Evolutionary conservation across 495 filamentous ascomycete genomes (phyloP).

Genomic region (Lophiotrema nucula): DNA sequence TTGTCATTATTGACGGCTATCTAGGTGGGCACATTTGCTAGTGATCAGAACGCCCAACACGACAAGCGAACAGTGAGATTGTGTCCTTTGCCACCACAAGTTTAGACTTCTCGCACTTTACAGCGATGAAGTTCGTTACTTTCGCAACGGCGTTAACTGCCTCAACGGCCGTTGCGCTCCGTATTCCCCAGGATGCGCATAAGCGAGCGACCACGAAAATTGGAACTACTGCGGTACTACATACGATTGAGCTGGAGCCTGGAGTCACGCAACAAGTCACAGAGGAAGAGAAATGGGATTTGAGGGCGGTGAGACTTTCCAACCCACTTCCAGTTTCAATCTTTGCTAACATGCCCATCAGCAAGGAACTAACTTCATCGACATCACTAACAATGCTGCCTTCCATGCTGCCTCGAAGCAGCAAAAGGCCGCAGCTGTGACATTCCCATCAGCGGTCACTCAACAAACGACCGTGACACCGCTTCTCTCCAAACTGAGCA

Average conservation of each 20-base stretch:
- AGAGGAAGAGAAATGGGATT: conserved; percentile 90
- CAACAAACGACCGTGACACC: conserved; percentile 63
- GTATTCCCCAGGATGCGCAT: not conserved
- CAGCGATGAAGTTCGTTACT: not conserved
- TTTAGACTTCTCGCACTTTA: too few species aligned
- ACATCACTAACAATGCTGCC: conserved; percentile 72
- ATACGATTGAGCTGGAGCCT: conserved; percentile 70
- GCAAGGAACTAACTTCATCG: conserved; percentile 87
- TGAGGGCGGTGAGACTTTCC: conserved; percentile 62
- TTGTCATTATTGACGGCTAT: too few species aligned
- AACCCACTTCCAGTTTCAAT: not conserved
- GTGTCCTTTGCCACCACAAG: too few species aligned
- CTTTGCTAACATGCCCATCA: conserved; percentile 40
- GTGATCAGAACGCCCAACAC: too few species aligned
- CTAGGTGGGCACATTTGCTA: too few species aligned
- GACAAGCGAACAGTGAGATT: too few species aligned
- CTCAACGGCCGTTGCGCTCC: not conserved
- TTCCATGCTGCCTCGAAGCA: conserved; percentile 45
- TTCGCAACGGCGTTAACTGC: not conserved
- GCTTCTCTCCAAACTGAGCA: conserved; percentile 64
- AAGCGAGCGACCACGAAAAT: too few species aligned
- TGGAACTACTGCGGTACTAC: too few species aligned
- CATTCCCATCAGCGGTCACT: conserved; percentile 65
- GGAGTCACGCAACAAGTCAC: conserved; percentile 81
- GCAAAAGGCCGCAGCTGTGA: conserved; percentile 44